A percentile compares a stretch with the other conserved stretches of the same genome.
phyloP scores from a whole-genome alignment of 2,329 filamentous ascomycete species.

The Ceratocystis ficicola region DNA sequence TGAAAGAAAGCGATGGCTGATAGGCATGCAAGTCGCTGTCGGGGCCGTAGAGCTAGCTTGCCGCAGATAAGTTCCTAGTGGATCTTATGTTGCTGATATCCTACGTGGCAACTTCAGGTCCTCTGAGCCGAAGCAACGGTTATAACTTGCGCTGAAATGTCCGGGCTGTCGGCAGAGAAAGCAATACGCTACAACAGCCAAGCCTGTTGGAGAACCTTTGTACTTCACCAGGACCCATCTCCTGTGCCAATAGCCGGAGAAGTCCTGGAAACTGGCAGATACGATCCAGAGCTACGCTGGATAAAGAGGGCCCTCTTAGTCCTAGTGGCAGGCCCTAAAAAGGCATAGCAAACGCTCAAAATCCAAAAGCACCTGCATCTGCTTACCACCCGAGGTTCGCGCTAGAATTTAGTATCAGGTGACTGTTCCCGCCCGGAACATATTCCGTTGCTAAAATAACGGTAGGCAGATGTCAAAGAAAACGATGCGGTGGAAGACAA shows the following conservation, averaged over 20 bases:
- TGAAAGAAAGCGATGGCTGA: background rate
- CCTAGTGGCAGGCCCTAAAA: background rate
- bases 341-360: background rate
- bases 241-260: too few species aligned
- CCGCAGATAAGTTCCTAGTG: background rate
- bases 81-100: background rate
- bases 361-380: background rate
- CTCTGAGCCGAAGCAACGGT: too few species aligned
- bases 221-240: too few species aligned
- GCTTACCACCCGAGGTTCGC: background rate
- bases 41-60: background rate
- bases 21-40: background rate
- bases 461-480: too few species aligned
- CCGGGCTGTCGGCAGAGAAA: too few species aligned
- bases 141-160: too few species aligned
- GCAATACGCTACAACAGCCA: too few species aligned
- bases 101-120: too few species aligned
- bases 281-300: background rate
- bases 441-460: too few species aligned
- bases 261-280: background rate
- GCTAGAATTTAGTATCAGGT: background rate
- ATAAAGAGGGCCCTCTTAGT: background rate
- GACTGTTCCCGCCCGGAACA: background rate
- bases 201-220: too few species aligned
- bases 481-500: too few species aligned